These are phyloP conservation scores for Cerioporus squamosus DNA, from an alignment of 1,284 basidiomycete genomes.

Conservation along the genomic window DNA sequence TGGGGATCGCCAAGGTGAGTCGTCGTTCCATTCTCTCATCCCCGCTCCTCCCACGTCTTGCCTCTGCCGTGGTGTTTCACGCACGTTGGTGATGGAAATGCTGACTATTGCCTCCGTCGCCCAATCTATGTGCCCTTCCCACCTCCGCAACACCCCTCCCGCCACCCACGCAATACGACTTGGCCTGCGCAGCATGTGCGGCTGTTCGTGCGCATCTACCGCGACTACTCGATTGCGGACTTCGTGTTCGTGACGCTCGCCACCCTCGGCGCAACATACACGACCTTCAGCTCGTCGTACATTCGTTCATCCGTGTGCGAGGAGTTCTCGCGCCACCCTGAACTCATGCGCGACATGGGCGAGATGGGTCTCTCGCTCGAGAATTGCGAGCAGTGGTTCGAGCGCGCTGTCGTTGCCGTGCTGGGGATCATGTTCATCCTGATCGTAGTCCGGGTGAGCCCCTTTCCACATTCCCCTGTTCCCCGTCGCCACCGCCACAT, in stretches of 20 bases:
- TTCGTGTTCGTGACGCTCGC: conserved; percentile 66
- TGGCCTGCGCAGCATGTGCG: conserved; percentile 49
- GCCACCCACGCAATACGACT: not conserved
- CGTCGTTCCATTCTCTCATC: not conserved
- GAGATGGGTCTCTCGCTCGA: conserved; percentile 75
- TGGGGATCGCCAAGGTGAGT: conserved; percentile 70
- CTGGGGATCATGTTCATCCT: conserved; percentile 62
- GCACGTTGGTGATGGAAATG: not conserved
- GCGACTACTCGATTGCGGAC: conserved; percentile 78
- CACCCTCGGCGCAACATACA: conserved; percentile 58
- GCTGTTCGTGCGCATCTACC: conserved; percentile 61
- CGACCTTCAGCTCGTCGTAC: conserved; percentile 54
- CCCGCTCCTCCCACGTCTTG: not conserved
- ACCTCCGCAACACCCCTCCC: not conserved
- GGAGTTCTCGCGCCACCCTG: conserved; percentile 71
- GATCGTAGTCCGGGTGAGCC: conserved; percentile 65
- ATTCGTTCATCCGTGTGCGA: conserved; percentile 69
- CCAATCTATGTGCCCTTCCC: not conserved
- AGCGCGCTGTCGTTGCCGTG: conserved; percentile 61
- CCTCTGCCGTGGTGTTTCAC: not conserved
- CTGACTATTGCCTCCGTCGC: not conserved
- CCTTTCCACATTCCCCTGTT: not conserved
- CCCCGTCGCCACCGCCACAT: not conserved
- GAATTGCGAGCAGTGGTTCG: conserved; percentile 80
- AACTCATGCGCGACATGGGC: conserved; percentile 69